These are phyloP conservation scores for Erodium trifolium DNA, from an alignment of 441 rosid species.

Conservation along the genomic window DNA sequence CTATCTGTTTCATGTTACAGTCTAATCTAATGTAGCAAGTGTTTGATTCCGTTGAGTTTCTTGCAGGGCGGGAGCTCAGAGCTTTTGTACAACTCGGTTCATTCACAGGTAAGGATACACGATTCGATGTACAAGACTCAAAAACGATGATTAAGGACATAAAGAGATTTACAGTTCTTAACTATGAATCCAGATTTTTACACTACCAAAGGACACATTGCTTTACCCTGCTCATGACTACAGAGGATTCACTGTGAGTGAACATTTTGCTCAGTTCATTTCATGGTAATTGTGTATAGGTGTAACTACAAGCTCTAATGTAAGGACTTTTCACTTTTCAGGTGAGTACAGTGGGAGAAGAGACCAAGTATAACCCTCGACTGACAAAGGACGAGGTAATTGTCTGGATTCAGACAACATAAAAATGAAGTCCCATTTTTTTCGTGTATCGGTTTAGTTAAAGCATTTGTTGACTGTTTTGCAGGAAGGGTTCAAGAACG, in stretches of 20 bases:
- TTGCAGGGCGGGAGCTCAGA: slow-evolving; percentile 76
- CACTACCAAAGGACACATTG: slow-evolving; percentile 76
- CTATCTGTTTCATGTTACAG: no score
- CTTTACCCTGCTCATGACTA: slow-evolving; percentile 90
- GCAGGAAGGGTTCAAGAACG: slow-evolving; percentile 68
- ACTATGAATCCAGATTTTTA: slow-evolving; percentile 47
- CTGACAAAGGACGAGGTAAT: slow-evolving; percentile 71
- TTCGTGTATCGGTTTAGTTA: neutral
- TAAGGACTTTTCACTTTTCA: slow-evolving; percentile 18
- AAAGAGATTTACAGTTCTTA: neutral
- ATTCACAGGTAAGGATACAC: slow-evolving; percentile 61
- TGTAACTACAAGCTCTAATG: neutral
- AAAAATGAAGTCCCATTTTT: neutral
- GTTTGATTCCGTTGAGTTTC: neutral
- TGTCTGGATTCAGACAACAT: neutral
- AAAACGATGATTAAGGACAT: neutral
- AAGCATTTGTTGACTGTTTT: slow-evolving; percentile 9
- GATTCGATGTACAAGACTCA: neutral
- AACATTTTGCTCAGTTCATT: slow-evolving; percentile 9
- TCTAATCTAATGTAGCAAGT: no score
- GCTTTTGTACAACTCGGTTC: slow-evolving; percentile 76
- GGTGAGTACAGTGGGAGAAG: slow-evolving; percentile 91
- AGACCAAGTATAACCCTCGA: slow-evolving; percentile 61
- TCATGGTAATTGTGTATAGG: neutral
- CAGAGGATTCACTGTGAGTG: slow-evolving; percentile 64